Evolutionary conservation across 2,329 filamentous ascomycete genomes (phyloP).

Genomic region (Claviceps sp.): DNA sequence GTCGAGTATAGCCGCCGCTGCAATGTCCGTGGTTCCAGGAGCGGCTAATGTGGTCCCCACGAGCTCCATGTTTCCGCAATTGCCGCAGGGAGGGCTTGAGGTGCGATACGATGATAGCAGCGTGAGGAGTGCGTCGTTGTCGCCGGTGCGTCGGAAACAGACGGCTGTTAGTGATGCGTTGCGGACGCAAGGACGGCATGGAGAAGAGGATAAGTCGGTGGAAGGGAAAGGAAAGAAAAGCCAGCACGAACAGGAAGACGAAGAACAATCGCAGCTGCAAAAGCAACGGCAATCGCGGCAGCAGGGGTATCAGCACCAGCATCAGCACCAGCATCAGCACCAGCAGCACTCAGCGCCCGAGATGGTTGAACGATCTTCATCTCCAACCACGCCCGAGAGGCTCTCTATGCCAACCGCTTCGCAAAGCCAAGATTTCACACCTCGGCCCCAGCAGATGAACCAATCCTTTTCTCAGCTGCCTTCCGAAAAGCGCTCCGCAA

Average conservation of each 20-base stretch:
- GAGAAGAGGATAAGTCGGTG: not conserved
- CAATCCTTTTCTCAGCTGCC: slow-evolving; percentile 26
- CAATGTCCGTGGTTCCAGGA: slow-evolving; percentile 9
- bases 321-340: not conserved
- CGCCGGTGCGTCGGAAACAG: slow-evolving; percentile 14
- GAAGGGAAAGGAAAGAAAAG: not conserved
- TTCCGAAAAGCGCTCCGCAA: slow-evolving; percentile 12
- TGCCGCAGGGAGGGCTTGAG: slow-evolving; percentile 20
- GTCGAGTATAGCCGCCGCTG: slow-evolving; percentile 9
- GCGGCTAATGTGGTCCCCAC: slow-evolving; percentile 16
- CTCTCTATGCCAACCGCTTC: slow-evolving; percentile 22
- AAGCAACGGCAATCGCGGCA: not conserved
- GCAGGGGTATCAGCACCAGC: not conserved
- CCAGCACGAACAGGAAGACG: not conserved
- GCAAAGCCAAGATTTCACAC: slow-evolving; percentile 37
- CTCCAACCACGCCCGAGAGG: slow-evolving; percentile 21
- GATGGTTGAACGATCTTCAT: slow-evolving; percentile 4
- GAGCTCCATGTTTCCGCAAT: slow-evolving; percentile 27
- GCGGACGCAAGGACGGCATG: not conserved
- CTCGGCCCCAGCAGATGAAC: slow-evolving; percentile 22
- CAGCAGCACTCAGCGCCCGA: not conserved
- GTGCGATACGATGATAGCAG: slow-evolving; percentile 17
- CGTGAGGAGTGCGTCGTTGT: slow-evolving; percentile 21
- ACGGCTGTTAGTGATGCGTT: too few relatives aligned
- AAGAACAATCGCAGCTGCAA: not conserved